Base-by-base conservation (phyloP, 106 monocot species). In the Acorus calamus region DNA sequence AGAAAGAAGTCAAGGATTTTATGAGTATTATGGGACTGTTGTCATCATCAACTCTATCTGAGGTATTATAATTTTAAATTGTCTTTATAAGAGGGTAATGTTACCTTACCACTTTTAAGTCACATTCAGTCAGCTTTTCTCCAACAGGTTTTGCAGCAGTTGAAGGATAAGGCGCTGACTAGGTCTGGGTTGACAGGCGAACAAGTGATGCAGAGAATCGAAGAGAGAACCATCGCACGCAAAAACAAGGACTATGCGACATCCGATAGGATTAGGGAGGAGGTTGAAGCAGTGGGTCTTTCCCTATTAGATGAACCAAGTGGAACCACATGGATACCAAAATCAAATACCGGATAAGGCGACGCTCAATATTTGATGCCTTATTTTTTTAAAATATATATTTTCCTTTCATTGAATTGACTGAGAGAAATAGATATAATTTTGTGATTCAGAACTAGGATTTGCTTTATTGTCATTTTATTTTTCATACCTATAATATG, bases 271-370 rank as follows among this genome's bases (percentile, higher is more conserved):
- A 87, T 94, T 43, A 86, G 94, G 14, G 62, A 81, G 68, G 75
- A 84, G 44, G 78, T 94, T 4, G 71, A 64, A 61, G 53, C 56
- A 5, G 74, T 74, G 53, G 94, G 94, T 60, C 86, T 94, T 45
- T 65, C 81, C 5, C 68, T 94, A 11, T 87, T 89, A 89, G 94
- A 94, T 72, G 94, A 94, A 69, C 73, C 79, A 4, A 74, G 65
- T 8, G 86, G 74, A 5, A 94, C 94, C 0, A 66, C 73, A 28
- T 94, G 94, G 94, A 74, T 89, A 64, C 94, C 89, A 47, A 28
- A 28, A 28, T 28, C 28, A 28, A 28, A 28, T 28, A 28, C n/a
- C 28, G 28, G 28, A 28, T 28, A 28, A 28, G 28, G 28, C 28
- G 28, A 28, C 28, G 28, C 28, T 28, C 28, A 28, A 28, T 28